Evolutionary conservation across 306 rosid species (phyloP), one percentile per base, ranked within the genome.

Genomic region (Cucumis cinereus): DNA sequence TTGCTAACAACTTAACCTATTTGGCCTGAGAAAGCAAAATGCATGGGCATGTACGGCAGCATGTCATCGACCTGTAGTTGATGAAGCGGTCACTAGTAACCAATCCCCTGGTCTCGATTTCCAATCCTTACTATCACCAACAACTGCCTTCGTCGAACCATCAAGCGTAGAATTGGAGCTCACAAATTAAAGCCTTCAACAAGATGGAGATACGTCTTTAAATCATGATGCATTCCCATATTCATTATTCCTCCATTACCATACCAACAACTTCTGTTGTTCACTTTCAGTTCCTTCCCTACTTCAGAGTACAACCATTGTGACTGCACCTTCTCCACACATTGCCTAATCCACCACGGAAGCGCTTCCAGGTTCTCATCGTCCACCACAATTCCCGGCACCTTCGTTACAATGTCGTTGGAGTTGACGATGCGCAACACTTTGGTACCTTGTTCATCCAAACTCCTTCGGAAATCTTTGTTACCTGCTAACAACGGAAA

Each of bases 281-380:
- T 83, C 0, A 93, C 75, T 24, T 86, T 78, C 35, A 93, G 72
- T 70, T 93, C 98, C 47, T 84, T 87, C 23, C 98, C 98, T 6
- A 93, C 90, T 19, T 93, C 96, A 6, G 98, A 88, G 41, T 90
- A 90, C 38, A 81, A 84, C 89, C 90, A 82, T 40, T 76, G 89
- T 14, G 88, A 84, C 30, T 70, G 89, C 19, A 86, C 79, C 20
- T 85, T 88, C 81, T 87, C 84, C 26, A 92, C 82, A 8, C 83
- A 62, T 85, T 71, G 81, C 22, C 80, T 85, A 2, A 89, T 73
- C 97, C 94, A 89, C 15, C 79, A 61, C 0, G 83, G 85, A 6
- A 83, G 15, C 0, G 23, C 17, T 50, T 61, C 20, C 22, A 5
- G 1, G 33, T 7, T 52, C 1, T 75, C 78, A 1, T 72, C 78